Conservation (phyloP, 805 yeast genomes). For the Kurtzmaniella cleridarum region DNA sequence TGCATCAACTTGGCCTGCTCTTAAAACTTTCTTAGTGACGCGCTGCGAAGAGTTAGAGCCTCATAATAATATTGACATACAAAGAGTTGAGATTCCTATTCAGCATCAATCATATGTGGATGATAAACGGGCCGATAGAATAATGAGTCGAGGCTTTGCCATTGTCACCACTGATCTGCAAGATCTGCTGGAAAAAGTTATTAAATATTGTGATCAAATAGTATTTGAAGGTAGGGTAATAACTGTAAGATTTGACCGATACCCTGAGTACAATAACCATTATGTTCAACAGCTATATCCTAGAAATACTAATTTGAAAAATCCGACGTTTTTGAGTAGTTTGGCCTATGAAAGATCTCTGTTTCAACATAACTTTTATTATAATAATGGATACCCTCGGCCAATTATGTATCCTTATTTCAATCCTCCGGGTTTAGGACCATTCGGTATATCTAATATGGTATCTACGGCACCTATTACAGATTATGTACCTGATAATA, state of each 20-base stretch:
- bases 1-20: constrained; percentile 30
- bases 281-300: constrained; percentile 18
- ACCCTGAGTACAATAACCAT: constrained; percentile 37
- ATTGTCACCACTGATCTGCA: constrained; percentile 48
- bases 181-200: constrained; percentile 44
- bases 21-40: constrained; percentile 22
- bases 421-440: neutral
- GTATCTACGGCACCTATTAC: neutral
- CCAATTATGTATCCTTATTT: neutral
- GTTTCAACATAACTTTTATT: constrained; percentile 27
- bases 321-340: constrained; percentile 11
- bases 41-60: constrained; percentile 24
- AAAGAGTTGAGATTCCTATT: constrained; percentile 38
- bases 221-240: constrained; percentile 56
- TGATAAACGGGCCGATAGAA: neutral
- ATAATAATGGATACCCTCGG: constrained; percentile 11
- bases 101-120: constrained; percentile 13
- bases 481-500: neutral
- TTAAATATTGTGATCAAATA: constrained; percentile 44
- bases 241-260: constrained; percentile 57
- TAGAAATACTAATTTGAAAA: constrained; percentile 1
- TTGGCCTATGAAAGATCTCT: constrained; percentile 28
- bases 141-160: constrained; percentile 53
- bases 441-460: neutral
- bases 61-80: constrained; percentile 17